Percentiles rank a stretch among this genome's conserved stretches.
Conservation (phyloP, 2,329 filamentous ascomycete species). For the Phaeosphaeria sp. region DNA sequence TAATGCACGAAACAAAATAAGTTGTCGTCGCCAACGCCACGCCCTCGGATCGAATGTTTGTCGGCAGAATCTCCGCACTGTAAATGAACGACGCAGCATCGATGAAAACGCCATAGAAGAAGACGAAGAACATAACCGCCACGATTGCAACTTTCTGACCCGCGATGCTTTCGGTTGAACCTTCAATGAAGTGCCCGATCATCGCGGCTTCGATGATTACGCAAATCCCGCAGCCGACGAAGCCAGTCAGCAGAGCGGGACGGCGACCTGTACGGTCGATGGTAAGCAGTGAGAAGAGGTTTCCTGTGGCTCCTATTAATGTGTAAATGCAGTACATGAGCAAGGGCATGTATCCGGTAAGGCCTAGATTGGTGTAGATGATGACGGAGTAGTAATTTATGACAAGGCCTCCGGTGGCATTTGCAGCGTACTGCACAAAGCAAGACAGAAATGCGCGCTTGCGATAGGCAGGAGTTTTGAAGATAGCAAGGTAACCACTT, state of each 20-base stretch:
- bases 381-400: slow-evolving; percentile 36
- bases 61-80: slow-evolving; percentile 29
- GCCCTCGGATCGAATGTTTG: slow-evolving; percentile 23
- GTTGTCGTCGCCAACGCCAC: slow-evolving; percentile 24
- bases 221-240: slow-evolving; percentile 23
- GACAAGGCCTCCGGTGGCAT: slow-evolving; percentile 28
- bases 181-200: slow-evolving; percentile 26
- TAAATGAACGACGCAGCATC: slow-evolving; percentile 33
- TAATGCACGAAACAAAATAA: slow-evolving; percentile 24
- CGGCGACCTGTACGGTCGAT: slow-evolving; percentile 30
- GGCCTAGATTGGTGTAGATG: slow-evolving; percentile 29
- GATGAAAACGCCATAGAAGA: slow-evolving; percentile 27
- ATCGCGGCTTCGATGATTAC: slow-evolving; percentile 32
- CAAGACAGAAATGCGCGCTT: slow-evolving; percentile 28
- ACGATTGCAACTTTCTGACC: slow-evolving; percentile 31
- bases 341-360: slow-evolving; percentile 25
- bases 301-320: slow-evolving; percentile 29
- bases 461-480: slow-evolving; percentile 24
- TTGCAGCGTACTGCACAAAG: slow-evolving; percentile 33
- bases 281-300: slow-evolving; percentile 27
- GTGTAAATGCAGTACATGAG: slow-evolving; percentile 36
- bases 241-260: slow-evolving; percentile 30
- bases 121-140: slow-evolving; percentile 29
- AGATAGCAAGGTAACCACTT: slow-evolving; percentile 27
- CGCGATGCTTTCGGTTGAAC: slow-evolving; percentile 11